A percentile compares a stretch with the other conserved stretches of the same genome.
phyloP scores from a whole-genome alignment of 2,329 filamentous ascomycete species.

The Chaetoscypha palmicola region DNA sequence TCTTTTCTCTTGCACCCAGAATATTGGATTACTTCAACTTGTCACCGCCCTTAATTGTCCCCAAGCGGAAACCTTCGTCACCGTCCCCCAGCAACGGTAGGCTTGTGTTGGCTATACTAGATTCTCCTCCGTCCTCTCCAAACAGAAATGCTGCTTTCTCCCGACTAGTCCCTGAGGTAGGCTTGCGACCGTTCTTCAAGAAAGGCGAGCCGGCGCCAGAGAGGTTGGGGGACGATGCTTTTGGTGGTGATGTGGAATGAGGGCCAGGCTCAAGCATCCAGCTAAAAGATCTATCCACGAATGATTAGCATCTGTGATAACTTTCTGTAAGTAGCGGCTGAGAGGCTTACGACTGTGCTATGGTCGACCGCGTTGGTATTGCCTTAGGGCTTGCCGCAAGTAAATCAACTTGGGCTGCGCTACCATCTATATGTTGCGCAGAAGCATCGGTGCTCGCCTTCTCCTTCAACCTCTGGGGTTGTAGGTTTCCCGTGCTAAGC shows the following conservation, averaged over 20 bases:
- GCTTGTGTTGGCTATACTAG: conserved; percentile 10
- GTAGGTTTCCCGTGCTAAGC: conserved; percentile 3
- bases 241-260: conserved; percentile 22
- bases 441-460: neutral
- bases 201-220: conserved; percentile 23
- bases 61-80: conserved; percentile 28
- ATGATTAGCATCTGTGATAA: neutral
- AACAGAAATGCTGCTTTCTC: conserved; percentile 32
- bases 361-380: conserved; percentile 55
- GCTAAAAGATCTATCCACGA: conserved; percentile 56
- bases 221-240: conserved; percentile 23
- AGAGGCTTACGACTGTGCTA: conserved; percentile 52
- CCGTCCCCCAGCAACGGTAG: conserved; percentile 15
- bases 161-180: conserved; percentile 22
- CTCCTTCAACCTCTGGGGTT: conserved; percentile 1
- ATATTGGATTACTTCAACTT: conserved; percentile 13
- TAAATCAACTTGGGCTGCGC: neutral
- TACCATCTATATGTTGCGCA: neutral
- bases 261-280: conserved; percentile 62
- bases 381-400: conserved; percentile 26
- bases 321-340: neutral
- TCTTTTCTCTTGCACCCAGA: neutral
- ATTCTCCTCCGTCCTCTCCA: conserved; percentile 27
- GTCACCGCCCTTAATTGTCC: conserved; percentile 19
- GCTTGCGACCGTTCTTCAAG: conserved; percentile 22